phyloP scores from a whole-genome alignment of 2,329 filamentous ascomycete genomes.

The Pseudogymnoascus sp. region DNA sequence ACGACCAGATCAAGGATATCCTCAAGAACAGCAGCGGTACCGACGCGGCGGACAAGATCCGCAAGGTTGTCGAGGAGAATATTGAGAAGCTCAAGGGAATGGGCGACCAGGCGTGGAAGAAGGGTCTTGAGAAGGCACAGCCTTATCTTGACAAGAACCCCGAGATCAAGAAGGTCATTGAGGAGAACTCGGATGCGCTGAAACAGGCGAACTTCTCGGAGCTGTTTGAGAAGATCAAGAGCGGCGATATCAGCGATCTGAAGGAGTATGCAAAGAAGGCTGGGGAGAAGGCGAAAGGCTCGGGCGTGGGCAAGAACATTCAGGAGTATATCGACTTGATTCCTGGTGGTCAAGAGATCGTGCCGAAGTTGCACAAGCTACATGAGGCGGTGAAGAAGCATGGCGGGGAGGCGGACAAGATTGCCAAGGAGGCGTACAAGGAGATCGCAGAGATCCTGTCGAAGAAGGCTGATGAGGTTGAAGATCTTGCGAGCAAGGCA shows the following conservation, averaged over 20 bases:
- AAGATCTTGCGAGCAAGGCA: constrained; percentile 49
- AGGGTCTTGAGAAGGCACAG: constrained; percentile 61
- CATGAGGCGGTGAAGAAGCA: constrained; percentile 58
- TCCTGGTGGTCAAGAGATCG: constrained; percentile 53
- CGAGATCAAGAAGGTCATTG: constrained; percentile 62
- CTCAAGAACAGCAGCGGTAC: constrained; percentile 44
- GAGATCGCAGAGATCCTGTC: constrained; percentile 58
- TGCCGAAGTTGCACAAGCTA: constrained; percentile 57
- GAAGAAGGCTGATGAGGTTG: constrained; percentile 46
- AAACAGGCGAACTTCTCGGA: constrained; percentile 59
- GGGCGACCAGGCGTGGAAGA: constrained; percentile 63
- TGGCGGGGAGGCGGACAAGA: constrained; percentile 58
- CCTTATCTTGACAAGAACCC: constrained; percentile 68
- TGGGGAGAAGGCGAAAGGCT: constrained; percentile 52
- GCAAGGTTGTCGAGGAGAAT: constrained; percentile 61
- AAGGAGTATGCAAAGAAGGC: constrained; percentile 53
- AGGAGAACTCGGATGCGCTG: constrained; percentile 59
- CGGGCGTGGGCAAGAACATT: constrained; percentile 17
- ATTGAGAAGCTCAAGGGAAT: constrained; percentile 55
- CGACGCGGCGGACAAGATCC: constrained; percentile 46
- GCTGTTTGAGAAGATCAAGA: constrained; percentile 53
- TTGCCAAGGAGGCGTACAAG: constrained; percentile 59
- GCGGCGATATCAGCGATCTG: constrained; percentile 49
- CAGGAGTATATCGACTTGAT: constrained; percentile 58
- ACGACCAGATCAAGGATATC: constrained; percentile 56